Conservation (phyloP, 805 yeast species). For the Candida maesae region DNA sequence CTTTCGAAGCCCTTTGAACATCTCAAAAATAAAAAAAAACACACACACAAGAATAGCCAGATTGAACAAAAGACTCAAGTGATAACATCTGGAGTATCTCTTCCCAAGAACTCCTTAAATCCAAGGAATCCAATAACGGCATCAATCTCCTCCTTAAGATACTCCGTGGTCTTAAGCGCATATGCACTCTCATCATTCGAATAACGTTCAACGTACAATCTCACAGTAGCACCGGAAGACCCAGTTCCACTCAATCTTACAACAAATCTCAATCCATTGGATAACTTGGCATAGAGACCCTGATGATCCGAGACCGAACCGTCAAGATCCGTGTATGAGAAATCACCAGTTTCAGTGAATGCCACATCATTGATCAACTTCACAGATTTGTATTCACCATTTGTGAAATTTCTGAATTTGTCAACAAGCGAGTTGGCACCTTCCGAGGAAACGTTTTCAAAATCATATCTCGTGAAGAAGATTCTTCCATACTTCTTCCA, state of each 20-base stretch:
- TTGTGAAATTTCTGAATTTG: slow-evolving; percentile 41
- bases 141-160: slow-evolving; percentile 56
- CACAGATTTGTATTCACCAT: slow-evolving; percentile 42
- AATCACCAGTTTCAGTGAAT: slow-evolving; percentile 79
- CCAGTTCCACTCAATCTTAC: slow-evolving; percentile 96
- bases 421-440: slow-evolving; percentile 71
- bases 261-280: slow-evolving; percentile 79
- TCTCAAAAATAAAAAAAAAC: too few relatives aligned
- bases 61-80: too few relatives aligned
- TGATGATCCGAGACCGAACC: slow-evolving; percentile 86
- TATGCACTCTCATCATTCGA: slow-evolving; percentile 53
- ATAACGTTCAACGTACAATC: slow-evolving; percentile 86
- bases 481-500: slow-evolving; percentile 94
- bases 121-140: slow-evolving; percentile 64
- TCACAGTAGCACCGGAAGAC: slow-evolving; percentile 94
- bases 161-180: slow-evolving; percentile 57
- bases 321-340: slow-evolving; percentile 89
- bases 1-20: too few relatives aligned
- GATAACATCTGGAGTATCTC: slow-evolving; percentile 83
- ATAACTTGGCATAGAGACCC: slow-evolving; percentile 81
- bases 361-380: slow-evolving; percentile 43
- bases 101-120: slow-evolving; percentile 71
- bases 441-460: slow-evolving; percentile 73
- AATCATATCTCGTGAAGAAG: slow-evolving; percentile 95
- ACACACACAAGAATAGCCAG: too few relatives aligned